Evolutionary conservation across 352 stramenopile genomes (phyloP), one percentile per base, ranked within the genome.

Genomic region (Phytophthora colocasiae): DNA sequence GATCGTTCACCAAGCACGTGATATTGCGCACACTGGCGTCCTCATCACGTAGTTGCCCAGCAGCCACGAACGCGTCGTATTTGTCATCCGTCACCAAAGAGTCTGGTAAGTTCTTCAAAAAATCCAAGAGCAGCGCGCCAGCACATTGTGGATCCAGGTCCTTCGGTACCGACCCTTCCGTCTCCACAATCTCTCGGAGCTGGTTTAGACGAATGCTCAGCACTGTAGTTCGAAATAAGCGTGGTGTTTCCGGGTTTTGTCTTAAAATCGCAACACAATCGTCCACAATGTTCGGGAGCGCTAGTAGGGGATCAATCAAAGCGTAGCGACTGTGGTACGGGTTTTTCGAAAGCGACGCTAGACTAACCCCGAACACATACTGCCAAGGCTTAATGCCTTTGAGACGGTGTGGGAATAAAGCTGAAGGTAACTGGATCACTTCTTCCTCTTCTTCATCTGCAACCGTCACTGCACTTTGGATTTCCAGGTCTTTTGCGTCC

Each of bases 301-400:
- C 74, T 4, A 95, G 69, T 17, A 85, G 49, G 1, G 87, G 84
- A 47, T 95, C 81, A 58, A 95, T 92, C 43, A 93, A 62, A 26
- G 85, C 87, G 43, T 89, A 94, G 11, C 83, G 80, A 52, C 79
- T 90, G 63, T 95, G 87, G 43, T 91, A 93, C 36, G 87, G 81
- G 55, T 92, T 93, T 57, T 85, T 89, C 43, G 82, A 79, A 15
- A 95, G 68, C n/a, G 89, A 93, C 12, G 73, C 74, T 27, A 95
- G 43, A 38, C 77, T 85, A 26, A 95, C 78, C 22, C 83, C 87
- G 45, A 95, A 95, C 3, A 93, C 84, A 40, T 92, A 83, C 62
- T 95, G 87, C 83, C 85, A 95, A 34, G 85, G 87, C 53, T 93
- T 91, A 58, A 93, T 91, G 6, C 78, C 82, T 44, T 90, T 85